A percentile compares a stretch with the other conserved stretches of the same genome.
Evolutionary conservation across 768 basidiomycete species (phyloP).

Genomic region (Tricholoma bakamatsutake): DNA sequence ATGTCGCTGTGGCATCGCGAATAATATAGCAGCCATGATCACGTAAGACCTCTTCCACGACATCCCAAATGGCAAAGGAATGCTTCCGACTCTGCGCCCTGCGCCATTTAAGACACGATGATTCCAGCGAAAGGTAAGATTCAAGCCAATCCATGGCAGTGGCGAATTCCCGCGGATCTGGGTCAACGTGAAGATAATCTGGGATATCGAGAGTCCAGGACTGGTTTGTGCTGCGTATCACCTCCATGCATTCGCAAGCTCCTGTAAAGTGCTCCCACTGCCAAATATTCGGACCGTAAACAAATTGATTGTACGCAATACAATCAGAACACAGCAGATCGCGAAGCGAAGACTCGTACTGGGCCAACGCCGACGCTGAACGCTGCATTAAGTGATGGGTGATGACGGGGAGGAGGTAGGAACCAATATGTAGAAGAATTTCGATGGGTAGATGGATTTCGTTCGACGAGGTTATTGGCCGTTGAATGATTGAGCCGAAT

Average conservation of each 20-base stretch:
- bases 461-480: conserved; percentile 4
- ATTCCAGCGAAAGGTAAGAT: conserved; percentile 37
- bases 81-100: conserved; percentile 3
- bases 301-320: conserved; percentile 44
- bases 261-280: conserved; percentile 49
- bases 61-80: conserved; percentile 34
- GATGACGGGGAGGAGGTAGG: conserved; percentile 37
- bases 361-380: conserved; percentile 35
- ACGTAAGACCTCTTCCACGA: conserved; percentile 34
- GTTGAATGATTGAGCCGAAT: conserved; percentile 32
- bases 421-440: conserved; percentile 46
- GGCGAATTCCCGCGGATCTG: conserved; percentile 25
- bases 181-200: conserved; percentile 4
- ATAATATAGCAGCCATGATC: conserved; percentile 37
- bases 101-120: conserved; percentile 12
- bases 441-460: conserved; percentile 38
- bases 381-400: conserved; percentile 34
- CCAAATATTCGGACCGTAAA: conserved; percentile 47
- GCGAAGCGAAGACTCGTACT: conserved; percentile 35
- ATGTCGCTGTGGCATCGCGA: conserved; percentile 10
- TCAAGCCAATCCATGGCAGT: conserved; percentile 43
- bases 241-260: conserved; percentile 38
- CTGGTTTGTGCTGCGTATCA: conserved; percentile 1
- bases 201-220: conserved; percentile 2
- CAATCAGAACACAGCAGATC: conserved; percentile 44